Conservation (phyloP, 2,329 filamentous ascomycete species). For the Leptographium radiaticola region DNA sequence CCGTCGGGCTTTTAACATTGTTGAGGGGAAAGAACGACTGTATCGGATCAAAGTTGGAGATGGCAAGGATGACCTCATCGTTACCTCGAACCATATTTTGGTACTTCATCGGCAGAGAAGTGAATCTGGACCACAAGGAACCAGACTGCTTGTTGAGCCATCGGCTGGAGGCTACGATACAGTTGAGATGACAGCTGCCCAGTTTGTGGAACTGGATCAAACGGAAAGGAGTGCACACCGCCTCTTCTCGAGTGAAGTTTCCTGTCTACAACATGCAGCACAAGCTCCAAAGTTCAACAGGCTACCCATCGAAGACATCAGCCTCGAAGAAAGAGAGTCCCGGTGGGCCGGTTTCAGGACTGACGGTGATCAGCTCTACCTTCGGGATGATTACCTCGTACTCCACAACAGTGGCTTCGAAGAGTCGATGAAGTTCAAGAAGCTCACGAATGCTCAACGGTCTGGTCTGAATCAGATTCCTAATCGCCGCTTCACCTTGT, state of each 20-base stretch:
- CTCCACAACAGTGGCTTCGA: constrained; percentile 40
- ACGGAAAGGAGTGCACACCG: not conserved
- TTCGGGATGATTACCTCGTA: constrained; percentile 33
- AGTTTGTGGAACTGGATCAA: not conserved
- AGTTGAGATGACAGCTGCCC: not conserved
- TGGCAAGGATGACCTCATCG: constrained; percentile 30
- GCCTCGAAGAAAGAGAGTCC: constrained; percentile 27
- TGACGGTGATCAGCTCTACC: constrained; percentile 32
- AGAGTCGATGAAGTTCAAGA: constrained; percentile 91
- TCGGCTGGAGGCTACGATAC: not conserved
- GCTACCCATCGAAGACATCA: constrained; percentile 27
- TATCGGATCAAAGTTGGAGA: constrained; percentile 32
- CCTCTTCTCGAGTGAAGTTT: not conserved
- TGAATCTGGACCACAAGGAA: not conserved
- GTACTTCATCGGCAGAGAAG: constrained; percentile 8
- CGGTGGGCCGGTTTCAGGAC: constrained; percentile 38
- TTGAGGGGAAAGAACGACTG: constrained; percentile 27
- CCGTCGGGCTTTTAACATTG: constrained; percentile 35
- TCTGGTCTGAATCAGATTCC: constrained; percentile 91
- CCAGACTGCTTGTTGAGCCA: no score
- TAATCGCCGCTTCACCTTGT: constrained; percentile 93
- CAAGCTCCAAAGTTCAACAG: constrained; percentile 12
- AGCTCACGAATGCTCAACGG: constrained; percentile 91
- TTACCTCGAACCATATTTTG: constrained; percentile 22
- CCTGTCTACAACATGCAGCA: not conserved